Percentiles rank a stretch among this genome's conserved stretches.
Conservation (phyloP, 2,329 filamentous ascomycete species). For the Cercospora beticola region DNA sequence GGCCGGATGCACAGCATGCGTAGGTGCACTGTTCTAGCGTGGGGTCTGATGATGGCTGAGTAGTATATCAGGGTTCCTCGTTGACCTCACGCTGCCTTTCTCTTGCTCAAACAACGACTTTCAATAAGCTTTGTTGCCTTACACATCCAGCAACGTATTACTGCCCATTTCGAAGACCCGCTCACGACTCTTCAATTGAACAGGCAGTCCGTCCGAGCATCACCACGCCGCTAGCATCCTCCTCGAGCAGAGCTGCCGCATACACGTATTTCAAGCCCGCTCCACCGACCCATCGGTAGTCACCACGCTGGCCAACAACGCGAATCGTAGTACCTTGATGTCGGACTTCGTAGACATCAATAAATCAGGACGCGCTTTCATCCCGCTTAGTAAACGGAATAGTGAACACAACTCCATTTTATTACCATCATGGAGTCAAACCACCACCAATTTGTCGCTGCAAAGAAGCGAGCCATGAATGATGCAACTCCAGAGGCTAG, state of each 20-base stretch:
- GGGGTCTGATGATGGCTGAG: constrained; percentile 11
- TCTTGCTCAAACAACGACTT: not conserved
- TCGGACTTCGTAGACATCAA: constrained; percentile 41
- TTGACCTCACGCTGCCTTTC: constrained; percentile 9
- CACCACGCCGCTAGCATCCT: not conserved
- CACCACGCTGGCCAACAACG: constrained; percentile 14
- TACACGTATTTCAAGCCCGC: constrained; percentile 8
- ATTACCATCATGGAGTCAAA: constrained; percentile 49
- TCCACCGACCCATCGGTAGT: constrained; percentile 6
- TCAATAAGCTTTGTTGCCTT: constrained; percentile 1
- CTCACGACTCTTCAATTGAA: not conserved
- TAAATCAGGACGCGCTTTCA: constrained; percentile 50
- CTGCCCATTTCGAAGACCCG: not conserved
- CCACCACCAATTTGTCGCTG: constrained; percentile 32
- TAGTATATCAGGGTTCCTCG: constrained; percentile 14
- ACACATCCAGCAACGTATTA: not conserved
- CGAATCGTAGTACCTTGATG: constrained; percentile 32
- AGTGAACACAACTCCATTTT: constrained; percentile 30
- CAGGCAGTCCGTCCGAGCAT: not conserved
- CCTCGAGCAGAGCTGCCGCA: constrained; percentile 18
- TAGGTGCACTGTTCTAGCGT: constrained; percentile 8
- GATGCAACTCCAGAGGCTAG: constrained; percentile 12
- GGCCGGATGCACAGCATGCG: constrained; percentile 8
- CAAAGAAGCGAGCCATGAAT: constrained; percentile 44
- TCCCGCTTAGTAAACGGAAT: constrained; percentile 47